phyloP scores from a whole-genome alignment of 1,284 basidiomycete genomes.

The Mycosarcoma maydis region DNA sequence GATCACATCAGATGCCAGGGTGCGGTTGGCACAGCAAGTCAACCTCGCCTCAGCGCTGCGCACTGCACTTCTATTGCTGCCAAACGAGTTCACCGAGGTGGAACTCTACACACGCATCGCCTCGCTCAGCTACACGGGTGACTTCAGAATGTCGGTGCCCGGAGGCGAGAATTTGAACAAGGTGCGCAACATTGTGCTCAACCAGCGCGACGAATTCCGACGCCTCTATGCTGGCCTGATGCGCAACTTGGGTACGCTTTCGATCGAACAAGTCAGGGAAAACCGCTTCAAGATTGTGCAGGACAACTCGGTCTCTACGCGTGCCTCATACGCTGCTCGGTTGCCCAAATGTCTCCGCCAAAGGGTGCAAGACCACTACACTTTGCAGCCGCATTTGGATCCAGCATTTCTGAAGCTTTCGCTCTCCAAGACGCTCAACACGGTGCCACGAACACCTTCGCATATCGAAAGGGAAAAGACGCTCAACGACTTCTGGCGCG shows the following conservation, averaged over 20 bases:
- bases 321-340: conserved; percentile 48
- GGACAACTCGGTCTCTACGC: conserved; percentile 44
- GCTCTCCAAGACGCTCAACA: conserved; percentile 44
- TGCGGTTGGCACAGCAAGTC: conserved; percentile 89
- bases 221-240: conserved; percentile 79
- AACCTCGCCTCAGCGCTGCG: conserved; percentile 90
- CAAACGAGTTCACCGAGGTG: conserved; percentile 76
- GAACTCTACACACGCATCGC: conserved; percentile 87
- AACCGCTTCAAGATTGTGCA: conserved; percentile 51
- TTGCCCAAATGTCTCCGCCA: conserved; percentile 54
- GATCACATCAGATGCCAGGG: conserved; percentile 76
- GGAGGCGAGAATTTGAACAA: conserved; percentile 95
- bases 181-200: conserved; percentile 77
- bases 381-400: conserved; percentile 42
- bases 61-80: conserved; percentile 75
- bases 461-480: conserved; percentile 31
- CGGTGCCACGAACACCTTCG: conserved; percentile 21
- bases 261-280: conserved; percentile 35
- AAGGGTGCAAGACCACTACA: conserved; percentile 52
- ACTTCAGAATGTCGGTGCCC: conserved; percentile 87
- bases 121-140: conserved; percentile 81
- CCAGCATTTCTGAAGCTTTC: conserved; percentile 56
- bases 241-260: conserved; percentile 57
- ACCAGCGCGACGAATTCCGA: conserved; percentile 83
- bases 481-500: conserved; percentile 49